phyloP scores from a whole-genome alignment of 176 grass and related monocot genomes.

The barley (Hordeum vulgare) region MorexV3_pseudomolecules_assembly NC_058521.1:586203584-586204083 shows the following conservation, averaged over 20 bases:
- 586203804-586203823: neutral
- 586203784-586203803: neutral
- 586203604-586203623: too few species aligned
- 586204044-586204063: constrained; percentile 16
- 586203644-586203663: too few species aligned
- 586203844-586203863: too few species aligned
- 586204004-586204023: neutral
- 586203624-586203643: too few species aligned
- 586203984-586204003: neutral
- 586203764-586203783: neutral
- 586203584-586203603: too few species aligned
- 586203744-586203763: neutral
- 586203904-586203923: too few species aligned
- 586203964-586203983: neutral
- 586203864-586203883: neutral
- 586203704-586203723: too few species aligned
- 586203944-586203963: neutral
- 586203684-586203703: too few species aligned
- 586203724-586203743: neutral
- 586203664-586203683: too few species aligned
- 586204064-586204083: neutral
- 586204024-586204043: constrained; percentile 26
- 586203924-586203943: too few species aligned
- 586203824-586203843: too few species aligned
- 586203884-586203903: too few species aligned